A percentile compares a stretch with the other conserved stretches of the same genome.
phyloP scores from a whole-genome alignment of 2,329 filamentous ascomycete species.

The Fusarium guadeloupense region DNA sequence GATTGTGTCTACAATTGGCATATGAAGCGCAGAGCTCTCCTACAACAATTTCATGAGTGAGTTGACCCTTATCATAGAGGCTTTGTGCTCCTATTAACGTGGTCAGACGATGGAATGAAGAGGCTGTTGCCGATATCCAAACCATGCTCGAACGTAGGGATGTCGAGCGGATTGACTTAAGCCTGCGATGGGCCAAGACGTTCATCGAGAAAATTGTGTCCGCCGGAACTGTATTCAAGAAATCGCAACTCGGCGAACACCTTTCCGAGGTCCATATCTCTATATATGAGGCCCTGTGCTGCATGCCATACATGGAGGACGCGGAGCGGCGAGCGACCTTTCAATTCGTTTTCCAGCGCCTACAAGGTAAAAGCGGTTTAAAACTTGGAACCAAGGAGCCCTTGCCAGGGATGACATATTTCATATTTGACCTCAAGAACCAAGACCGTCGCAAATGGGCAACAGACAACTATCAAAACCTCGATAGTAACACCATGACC shows the following conservation, averaged over 20 bases:
- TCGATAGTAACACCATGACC: constrained; percentile 69
- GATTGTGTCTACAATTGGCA: constrained; percentile 80
- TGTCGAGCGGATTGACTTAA: constrained; percentile 67
- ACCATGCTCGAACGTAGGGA: constrained; percentile 68
- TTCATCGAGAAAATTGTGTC: constrained; percentile 64
- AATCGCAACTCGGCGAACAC: constrained; percentile 56
- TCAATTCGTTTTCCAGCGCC: constrained; percentile 82
- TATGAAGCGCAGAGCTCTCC: constrained; percentile 69
- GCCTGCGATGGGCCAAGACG: constrained; percentile 64
- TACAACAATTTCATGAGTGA: constrained; percentile 70
- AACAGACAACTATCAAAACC: constrained; percentile 53
- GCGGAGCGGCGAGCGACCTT: constrained; percentile 68
- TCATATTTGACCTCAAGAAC: constrained; percentile 74
- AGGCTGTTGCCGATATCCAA: constrained; percentile 61
- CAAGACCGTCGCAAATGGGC: constrained; percentile 61
- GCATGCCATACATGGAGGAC: constrained; percentile 76
- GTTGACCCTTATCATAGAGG: constrained; percentile 29
- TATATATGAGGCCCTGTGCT: constrained; percentile 89
- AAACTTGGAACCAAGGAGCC: constrained; percentile 77
- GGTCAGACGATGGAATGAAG: constrained; percentile 57
- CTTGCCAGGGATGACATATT: constrained; percentile 83
- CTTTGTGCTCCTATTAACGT: constrained; percentile 31
- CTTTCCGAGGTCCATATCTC: constrained; percentile 74
- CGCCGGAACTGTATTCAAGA: constrained; percentile 57
- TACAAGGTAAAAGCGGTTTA: constrained; percentile 76